These are phyloP conservation scores for Salinomyces thailandicus DNA, from an alignment of 2,329 filamentous ascomycete species.

Conservation along the genomic window DNA sequence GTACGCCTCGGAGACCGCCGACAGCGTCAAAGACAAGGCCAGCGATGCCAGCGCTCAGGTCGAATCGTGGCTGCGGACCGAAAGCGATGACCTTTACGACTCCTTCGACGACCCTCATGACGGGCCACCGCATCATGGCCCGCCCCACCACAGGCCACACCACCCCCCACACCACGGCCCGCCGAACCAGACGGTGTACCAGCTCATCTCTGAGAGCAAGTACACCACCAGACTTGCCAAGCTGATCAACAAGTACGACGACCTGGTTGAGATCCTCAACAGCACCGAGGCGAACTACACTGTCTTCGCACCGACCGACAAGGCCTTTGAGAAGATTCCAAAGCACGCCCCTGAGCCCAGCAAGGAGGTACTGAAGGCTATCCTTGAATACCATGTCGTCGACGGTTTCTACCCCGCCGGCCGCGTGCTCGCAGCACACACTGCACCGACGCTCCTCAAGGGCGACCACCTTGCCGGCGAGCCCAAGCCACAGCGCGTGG, in stretches of 20 bases:
- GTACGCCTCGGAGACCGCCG: slow-evolving; percentile 28
- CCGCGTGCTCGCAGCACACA: slow-evolving; percentile 58
- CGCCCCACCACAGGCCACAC: slow-evolving; percentile 12
- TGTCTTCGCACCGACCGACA: slow-evolving; percentile 67
- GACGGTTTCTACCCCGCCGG: slow-evolving; percentile 55
- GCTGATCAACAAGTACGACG: slow-evolving; percentile 61
- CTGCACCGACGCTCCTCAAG: slow-evolving; percentile 58
- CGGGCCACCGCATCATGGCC: slow-evolving; percentile 9
- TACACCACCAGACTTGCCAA: slow-evolving; percentile 67
- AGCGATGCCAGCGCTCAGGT: slow-evolving; percentile 36
- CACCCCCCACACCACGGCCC: slow-evolving; percentile 16
- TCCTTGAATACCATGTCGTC: slow-evolving; percentile 67
- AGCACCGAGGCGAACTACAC: slow-evolving; percentile 65
- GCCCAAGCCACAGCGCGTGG: slow-evolving; percentile 56
- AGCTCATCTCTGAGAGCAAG: slow-evolving; percentile 65
- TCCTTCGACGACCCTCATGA: slow-evolving; percentile 24
- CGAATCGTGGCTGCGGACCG: slow-evolving; percentile 35
- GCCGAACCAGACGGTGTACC: slow-evolving; percentile 62
- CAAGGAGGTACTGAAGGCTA: slow-evolving; percentile 57
- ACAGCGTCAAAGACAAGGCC: slow-evolving; percentile 31
- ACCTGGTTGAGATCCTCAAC: slow-evolving; percentile 64
- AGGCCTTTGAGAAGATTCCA: slow-evolving; percentile 60
- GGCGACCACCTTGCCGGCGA: slow-evolving; percentile 51
- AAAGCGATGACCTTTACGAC: slow-evolving; percentile 25
- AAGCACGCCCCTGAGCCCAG: slow-evolving; percentile 49